Percentiles rank a stretch among this genome's conserved stretches.
Evolutionary conservation across 2,329 filamentous ascomycete genomes (phyloP).

Genomic region (Aotearoamyces nothofagi): DNA sequence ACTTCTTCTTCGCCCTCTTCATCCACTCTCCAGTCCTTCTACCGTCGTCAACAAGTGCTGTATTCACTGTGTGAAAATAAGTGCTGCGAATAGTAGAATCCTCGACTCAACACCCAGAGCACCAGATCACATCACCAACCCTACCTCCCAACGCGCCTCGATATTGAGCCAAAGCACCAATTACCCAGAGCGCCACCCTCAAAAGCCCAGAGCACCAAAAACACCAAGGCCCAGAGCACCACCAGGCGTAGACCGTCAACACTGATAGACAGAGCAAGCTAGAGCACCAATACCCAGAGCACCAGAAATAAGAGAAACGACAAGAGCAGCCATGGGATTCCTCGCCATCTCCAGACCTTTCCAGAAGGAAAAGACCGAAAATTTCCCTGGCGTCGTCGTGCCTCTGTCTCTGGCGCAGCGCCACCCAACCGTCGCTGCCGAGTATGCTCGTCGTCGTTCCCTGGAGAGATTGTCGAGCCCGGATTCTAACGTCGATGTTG

Average conservation of each 20-base stretch:
- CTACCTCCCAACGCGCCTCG: background rate
- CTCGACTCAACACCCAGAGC: too few species aligned
- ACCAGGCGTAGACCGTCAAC: conserved; percentile 1
- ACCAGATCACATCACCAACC: background rate
- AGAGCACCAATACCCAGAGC: background rate
- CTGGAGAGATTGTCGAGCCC: conserved; percentile 7
- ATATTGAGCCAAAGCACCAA: background rate
- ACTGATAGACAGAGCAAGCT: background rate
- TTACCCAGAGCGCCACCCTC: background rate
- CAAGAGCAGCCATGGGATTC: too few species aligned
- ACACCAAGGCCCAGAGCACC: background rate
- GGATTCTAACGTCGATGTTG: too few species aligned
- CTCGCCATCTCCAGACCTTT: conserved; percentile 30
- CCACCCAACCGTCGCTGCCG: conserved; percentile 20
- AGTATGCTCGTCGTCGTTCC: conserved; percentile 18
- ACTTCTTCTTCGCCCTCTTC: too few species aligned
- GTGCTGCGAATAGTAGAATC: too few species aligned
- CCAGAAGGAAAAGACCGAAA: conserved; percentile 30
- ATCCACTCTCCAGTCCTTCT: too few species aligned
- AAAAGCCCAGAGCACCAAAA: background rate
- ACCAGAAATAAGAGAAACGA: conserved; percentile 4
- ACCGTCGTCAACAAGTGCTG: too few species aligned
- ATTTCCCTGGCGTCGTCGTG: conserved; percentile 33
- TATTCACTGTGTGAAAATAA: too few species aligned
- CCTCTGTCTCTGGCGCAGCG: conserved; percentile 29